A percentile compares a stretch with the other conserved stretches of the same genome.
phyloP scores from a whole-genome alignment of 805 yeast species.

The Candida montana region DNA sequence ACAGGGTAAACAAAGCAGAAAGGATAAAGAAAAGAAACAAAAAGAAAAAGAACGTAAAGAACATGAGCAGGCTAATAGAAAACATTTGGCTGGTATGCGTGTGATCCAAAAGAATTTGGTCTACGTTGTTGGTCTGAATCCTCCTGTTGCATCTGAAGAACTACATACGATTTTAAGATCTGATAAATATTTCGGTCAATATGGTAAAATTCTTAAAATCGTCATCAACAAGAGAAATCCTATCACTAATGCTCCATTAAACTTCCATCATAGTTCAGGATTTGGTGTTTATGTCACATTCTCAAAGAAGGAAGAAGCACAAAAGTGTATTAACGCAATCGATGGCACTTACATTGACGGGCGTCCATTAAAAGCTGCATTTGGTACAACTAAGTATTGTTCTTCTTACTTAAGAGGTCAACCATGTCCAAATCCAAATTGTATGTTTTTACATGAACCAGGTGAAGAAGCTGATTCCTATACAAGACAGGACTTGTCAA shows the following conservation, averaged over 20 bases:
- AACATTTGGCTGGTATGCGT: constrained; percentile 92
- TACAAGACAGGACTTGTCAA: constrained; percentile 80
- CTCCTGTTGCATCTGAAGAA: constrained; percentile 74
- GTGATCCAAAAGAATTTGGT: constrained; percentile 98
- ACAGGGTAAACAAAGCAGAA: constrained; percentile 72
- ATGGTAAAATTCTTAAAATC: constrained; percentile 90
- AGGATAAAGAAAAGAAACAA: constrained; percentile 77
- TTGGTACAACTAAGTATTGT: constrained; percentile 98
- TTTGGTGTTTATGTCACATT: constrained; percentile 95
- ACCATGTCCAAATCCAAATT: constrained; percentile 95
- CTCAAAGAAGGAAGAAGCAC: constrained; percentile 90
- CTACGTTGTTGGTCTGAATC: constrained; percentile 91
- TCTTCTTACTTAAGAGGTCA: constrained; percentile 93
- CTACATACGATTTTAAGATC: constrained; percentile 76
- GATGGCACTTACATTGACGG: constrained; percentile 94
- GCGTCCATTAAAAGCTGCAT: constrained; percentile 84
- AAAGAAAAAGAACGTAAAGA: constrained; percentile 90
- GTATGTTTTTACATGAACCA: constrained; percentile 98
- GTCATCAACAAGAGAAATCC: constrained; percentile 80
- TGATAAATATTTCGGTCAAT: constrained; percentile 96
- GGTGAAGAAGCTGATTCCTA: constrained; percentile 99
- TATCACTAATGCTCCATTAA: constrained; percentile 20
- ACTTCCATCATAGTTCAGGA: constrained; percentile 49
- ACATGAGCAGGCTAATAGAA: constrained; percentile 73
- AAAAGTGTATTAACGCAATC: constrained; percentile 84